These are phyloP conservation scores for Acacia confusa DNA, from an alignment of 306 rosid species.

Conservation along the genomic window DNA sequence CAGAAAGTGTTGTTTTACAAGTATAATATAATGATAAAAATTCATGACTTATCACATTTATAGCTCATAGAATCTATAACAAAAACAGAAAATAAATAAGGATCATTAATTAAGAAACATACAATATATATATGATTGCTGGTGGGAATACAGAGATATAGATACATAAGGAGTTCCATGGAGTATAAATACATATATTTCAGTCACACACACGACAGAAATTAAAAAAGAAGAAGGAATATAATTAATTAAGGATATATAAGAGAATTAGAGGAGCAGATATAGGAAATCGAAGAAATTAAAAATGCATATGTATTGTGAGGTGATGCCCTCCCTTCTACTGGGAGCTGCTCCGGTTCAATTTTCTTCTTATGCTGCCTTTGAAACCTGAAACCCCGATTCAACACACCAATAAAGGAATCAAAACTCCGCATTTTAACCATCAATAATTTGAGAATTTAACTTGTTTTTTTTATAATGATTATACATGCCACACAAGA, in stretches of 20 bases:
- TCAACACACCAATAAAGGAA: neutral
- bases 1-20: too few relatives aligned
- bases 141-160: neutral
- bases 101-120: neutral
- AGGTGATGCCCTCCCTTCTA: conserved; percentile 34
- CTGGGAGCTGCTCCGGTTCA: conserved; percentile 16
- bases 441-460: too few relatives aligned
- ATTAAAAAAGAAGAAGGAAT: too few relatives aligned
- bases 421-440: neutral
- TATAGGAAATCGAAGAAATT: conserved; percentile 10
- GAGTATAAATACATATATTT: conserved; percentile 30
- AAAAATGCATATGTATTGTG: neutral
- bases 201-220: neutral
- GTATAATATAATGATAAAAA: neutral
- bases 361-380: conserved; percentile 35
- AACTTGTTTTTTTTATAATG: neutral
- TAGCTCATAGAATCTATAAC: neutral
- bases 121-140: neutral
- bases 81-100: neutral
- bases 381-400: conserved; percentile 51
- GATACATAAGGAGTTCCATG: neutral
- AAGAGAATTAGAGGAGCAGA: conserved; percentile 14
- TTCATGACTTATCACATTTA: neutral
- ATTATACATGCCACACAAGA: neutral
- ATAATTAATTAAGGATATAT: neutral